phyloP scores from a whole-genome alignment of 106 monocot genomes.

The Allium sativum region DNA sequence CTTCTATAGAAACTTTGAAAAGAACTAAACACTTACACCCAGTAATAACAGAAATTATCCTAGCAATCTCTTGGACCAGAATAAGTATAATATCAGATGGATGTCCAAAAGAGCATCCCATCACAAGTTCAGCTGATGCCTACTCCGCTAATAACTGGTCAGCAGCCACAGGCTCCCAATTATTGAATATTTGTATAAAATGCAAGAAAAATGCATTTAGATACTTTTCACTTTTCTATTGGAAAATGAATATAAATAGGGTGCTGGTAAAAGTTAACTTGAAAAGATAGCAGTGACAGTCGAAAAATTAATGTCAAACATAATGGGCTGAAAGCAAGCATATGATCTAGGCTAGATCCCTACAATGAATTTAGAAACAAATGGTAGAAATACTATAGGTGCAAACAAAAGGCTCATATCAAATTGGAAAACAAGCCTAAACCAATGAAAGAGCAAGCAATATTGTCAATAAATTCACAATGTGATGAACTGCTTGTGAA shows the following conservation, averaged over 20 bases:
- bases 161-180: conserved; percentile 65
- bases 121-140: conserved; percentile 32
- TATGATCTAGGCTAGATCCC: too few species aligned
- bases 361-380: too few species aligned
- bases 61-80: conserved; percentile 75
- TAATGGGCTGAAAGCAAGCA: too few species aligned
- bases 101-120: conserved; percentile 80
- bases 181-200: conserved; percentile 69
- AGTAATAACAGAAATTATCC: conserved; percentile 62
- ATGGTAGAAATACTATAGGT: too few species aligned
- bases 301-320: too few species aligned
- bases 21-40: conserved; percentile 55
- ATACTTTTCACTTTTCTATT: conserved; percentile 71
- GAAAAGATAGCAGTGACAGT: too few species aligned
- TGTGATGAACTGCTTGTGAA: too few species aligned
- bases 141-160: conserved; percentile 19
- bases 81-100: conserved; percentile 88
- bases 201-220: conserved; percentile 73
- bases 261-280: too few species aligned
- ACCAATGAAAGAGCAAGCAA: too few species aligned
- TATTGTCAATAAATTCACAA: too few species aligned
- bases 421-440: too few species aligned
- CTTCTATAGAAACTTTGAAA: background rate
- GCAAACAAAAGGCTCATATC: too few species aligned
- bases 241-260: conserved; percentile 13